Evolutionary conservation across 1,139 yeast genomes (phyloP).

Genomic region (Debaryomyces fabryi): DNA sequence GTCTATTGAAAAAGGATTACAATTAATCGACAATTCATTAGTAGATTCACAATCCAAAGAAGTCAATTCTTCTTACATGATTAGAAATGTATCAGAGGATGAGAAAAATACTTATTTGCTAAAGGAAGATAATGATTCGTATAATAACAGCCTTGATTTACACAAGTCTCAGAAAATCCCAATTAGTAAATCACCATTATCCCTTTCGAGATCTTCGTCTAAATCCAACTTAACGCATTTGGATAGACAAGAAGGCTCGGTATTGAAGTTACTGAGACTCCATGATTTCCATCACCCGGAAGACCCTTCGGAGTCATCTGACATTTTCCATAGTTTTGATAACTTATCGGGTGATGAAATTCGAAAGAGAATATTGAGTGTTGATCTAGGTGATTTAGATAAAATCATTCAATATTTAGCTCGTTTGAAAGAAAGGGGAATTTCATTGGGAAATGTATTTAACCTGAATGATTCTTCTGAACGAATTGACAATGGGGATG

Average conservation of each 20-base stretch:
- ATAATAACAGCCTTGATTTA: background rate
- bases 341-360: slow-evolving; percentile 55
- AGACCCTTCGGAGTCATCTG: slow-evolving; percentile 14
- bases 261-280: slow-evolving; percentile 36
- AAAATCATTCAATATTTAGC: slow-evolving; percentile 54
- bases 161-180: slow-evolving; percentile 17
- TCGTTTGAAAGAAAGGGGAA: slow-evolving; percentile 52
- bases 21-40: slow-evolving; percentile 48
- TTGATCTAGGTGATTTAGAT: slow-evolving; percentile 54
- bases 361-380: slow-evolving; percentile 47
- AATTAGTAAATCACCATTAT: slow-evolving; percentile 27
- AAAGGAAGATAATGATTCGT: slow-evolving; percentile 3
- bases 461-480: slow-evolving; percentile 20
- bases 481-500: slow-evolving; percentile 9
- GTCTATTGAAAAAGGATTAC: slow-evolving; percentile 66
- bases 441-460: slow-evolving; percentile 55
- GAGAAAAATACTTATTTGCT: slow-evolving; percentile 19
- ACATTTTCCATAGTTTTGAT: slow-evolving; percentile 17
- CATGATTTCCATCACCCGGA: slow-evolving; percentile 22
- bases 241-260: slow-evolving; percentile 47
- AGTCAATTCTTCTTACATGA: slow-evolving; percentile 5
- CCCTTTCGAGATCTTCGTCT: slow-evolving; percentile 39
- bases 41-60: slow-evolving; percentile 21
- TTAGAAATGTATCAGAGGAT: slow-evolving; percentile 19
- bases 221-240: slow-evolving; percentile 37